phyloP scores from a whole-genome alignment of 2,329 filamentous ascomycete genomes.

The Fusarium graminum region DNA sequence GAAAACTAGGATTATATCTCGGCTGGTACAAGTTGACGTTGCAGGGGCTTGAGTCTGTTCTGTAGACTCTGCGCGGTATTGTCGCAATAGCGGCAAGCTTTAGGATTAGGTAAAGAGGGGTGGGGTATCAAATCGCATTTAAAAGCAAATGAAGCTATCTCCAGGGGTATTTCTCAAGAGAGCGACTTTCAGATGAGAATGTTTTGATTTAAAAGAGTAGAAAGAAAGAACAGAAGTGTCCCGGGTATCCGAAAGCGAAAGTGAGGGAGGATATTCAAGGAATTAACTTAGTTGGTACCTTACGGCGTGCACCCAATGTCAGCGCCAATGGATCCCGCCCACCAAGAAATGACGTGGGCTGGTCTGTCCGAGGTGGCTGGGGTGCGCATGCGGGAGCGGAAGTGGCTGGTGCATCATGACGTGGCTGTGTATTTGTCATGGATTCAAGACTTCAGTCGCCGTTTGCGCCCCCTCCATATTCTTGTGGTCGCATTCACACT shows the following conservation, averaged over 20 bases:
- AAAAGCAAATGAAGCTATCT: slow-evolving; percentile 17
- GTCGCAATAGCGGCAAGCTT: slow-evolving; percentile 15
- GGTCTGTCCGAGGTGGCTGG: slow-evolving; percentile 31
- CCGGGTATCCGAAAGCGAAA: slow-evolving; percentile 34
- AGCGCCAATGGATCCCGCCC: slow-evolving; percentile 1
- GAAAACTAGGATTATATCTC: slow-evolving; percentile 7
- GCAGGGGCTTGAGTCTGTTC: slow-evolving; percentile 3
- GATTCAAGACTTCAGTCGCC: slow-evolving; percentile 33
- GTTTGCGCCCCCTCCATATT: slow-evolving; percentile 32
- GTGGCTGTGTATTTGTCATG: slow-evolving; percentile 25
- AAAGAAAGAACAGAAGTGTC: slow-evolving; percentile 16
- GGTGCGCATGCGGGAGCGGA: slow-evolving; percentile 13
- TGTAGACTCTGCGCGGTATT: slow-evolving; percentile 13
- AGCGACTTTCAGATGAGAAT: slow-evolving; percentile 13
- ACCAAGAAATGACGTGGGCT: slow-evolving; percentile 48
- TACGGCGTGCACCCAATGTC: slow-evolving; percentile 23
- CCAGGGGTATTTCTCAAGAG: slow-evolving; percentile 1
- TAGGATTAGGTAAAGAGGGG: slow-evolving; percentile 3
- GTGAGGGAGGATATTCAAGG: slow-evolving; percentile 23
- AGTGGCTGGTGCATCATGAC: slow-evolving; percentile 35
- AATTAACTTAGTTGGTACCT: slow-evolving; percentile 15
- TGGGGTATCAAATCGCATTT: slow-evolving; percentile 35
- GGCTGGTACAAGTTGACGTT: slow-evolving; percentile 9
- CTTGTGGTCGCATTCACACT: slow-evolving; percentile 14
- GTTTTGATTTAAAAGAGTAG: slow-evolving; percentile 15